Evolutionary conservation across 768 basidiomycete genomes (phyloP).

Genomic region (Mycena galericulata): DNA sequence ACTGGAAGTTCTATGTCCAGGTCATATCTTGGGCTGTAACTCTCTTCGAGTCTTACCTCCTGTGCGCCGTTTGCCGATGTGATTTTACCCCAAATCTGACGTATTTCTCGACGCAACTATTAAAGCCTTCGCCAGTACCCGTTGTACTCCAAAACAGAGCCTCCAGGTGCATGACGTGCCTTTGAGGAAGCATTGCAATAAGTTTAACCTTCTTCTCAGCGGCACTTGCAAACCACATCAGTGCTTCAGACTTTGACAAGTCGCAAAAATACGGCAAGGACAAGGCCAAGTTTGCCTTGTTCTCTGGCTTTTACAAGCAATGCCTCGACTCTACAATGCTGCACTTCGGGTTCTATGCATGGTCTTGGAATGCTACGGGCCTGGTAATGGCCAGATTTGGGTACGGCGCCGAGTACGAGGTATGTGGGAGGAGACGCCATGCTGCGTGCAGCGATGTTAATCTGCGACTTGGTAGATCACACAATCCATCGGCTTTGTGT

Average conservation of each 20-base stretch:
- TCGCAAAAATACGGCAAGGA: conserved; percentile 93
- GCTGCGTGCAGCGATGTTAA: neutral
- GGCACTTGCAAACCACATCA: conserved; percentile 77
- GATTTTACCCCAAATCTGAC: conserved; percentile 12
- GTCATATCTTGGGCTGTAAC: conserved; percentile 80
- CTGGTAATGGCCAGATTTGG: conserved; percentile 62
- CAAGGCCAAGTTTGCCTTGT: conserved; percentile 86
- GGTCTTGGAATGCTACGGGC: conserved; percentile 82
- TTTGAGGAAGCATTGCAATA: too few species aligned
- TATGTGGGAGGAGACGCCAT: conserved; percentile 45
- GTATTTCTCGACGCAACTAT: conserved; percentile 31
- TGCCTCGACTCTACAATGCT: conserved; percentile 75
- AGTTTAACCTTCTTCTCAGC: conserved; percentile 28
- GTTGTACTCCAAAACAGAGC: conserved; percentile 79
- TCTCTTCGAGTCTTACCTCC: conserved; percentile 88
- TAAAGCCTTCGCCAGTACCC: conserved; percentile 81
- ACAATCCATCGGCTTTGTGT: conserved; percentile 85
- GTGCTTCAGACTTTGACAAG: conserved; percentile 80
- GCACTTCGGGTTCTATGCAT: conserved; percentile 83
- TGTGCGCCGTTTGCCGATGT: conserved; percentile 64
- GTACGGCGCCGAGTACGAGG: conserved; percentile 80
- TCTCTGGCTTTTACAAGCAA: conserved; percentile 83
- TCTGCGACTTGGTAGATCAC: conserved; percentile 67
- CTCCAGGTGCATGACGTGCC: conserved; percentile 53
- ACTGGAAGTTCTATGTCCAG: conserved; percentile 90